phyloP scores from a whole-genome alignment of 345 rosid genomes.

The Euphorbia lathyris region DNA sequence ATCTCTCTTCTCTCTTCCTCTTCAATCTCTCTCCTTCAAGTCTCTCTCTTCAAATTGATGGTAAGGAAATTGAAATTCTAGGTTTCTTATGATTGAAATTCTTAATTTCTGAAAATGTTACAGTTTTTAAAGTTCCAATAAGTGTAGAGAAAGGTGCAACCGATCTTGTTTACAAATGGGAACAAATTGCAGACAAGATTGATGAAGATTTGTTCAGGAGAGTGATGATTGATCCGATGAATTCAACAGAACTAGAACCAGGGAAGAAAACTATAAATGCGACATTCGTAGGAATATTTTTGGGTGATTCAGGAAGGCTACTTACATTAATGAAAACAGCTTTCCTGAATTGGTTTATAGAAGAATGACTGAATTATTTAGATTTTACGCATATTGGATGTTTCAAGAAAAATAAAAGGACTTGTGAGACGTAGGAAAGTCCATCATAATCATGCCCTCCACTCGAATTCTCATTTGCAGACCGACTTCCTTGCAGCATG shows the following conservation, averaged over 20 bases:
- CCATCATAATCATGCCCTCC: conserved; percentile 80
- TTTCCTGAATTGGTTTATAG: conserved; percentile 40
- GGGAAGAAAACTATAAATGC: conserved; percentile 18
- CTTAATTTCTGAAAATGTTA: conserved; percentile 41
- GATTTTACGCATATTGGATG: conserved; percentile 46
- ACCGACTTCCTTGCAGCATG: conserved; percentile 31
- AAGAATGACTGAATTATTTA: conserved; percentile 33
- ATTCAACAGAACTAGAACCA: background rate
- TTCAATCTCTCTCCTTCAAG: no score
- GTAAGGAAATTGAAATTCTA: no score
- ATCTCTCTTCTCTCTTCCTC: no score
- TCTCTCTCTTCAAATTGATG: no score
- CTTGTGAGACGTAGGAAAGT: conserved; percentile 38
- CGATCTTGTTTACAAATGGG: conserved; percentile 46
- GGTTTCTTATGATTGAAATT: no score
- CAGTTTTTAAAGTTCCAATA: conserved; percentile 35
- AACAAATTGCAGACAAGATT: conserved; percentile 37
- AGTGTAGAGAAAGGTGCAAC: conserved; percentile 33
- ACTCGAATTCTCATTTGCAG: conserved; percentile 51
- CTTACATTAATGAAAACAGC: conserved; percentile 14
- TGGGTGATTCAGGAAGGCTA: conserved; percentile 28
- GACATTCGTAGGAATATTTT: conserved; percentile 32
- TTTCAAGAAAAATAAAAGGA: conserved; percentile 51
- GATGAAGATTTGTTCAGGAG: conserved; percentile 44
- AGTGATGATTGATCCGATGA: background rate